Evolutionary conservation across 2,329 filamentous ascomycete species (phyloP), one percentile per base, ranked within the genome.

Genomic region (Stagonosporopsis vannaccii): DNA sequence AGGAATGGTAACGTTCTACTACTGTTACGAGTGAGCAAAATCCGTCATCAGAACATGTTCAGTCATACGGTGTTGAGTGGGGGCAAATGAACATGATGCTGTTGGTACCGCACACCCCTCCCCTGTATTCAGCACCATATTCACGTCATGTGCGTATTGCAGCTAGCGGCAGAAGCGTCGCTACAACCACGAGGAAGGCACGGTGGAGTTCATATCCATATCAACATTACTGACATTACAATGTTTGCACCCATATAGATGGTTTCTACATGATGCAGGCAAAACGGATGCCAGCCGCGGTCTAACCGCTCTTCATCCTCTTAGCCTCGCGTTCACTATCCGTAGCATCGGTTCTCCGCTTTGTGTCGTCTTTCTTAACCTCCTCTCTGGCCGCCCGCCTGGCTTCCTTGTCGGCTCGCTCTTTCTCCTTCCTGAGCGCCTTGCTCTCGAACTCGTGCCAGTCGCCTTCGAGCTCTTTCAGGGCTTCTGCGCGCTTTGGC

Each of bases 391-490:
- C 73, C 17, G 62, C 68, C 36, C 73, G 56, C 49, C 83, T 76
- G 17, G 80, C 81, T 67, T 87, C 85, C 60, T 83, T 82, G 58
- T 88, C 85, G 53, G 79, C 77, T 51, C 86, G 85, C 74, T 95
- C 91, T 66, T 92, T 94, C 75, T 97, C 93, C 66, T 95, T 95
- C 28, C 95, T 85, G 23, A 97, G 82, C 15, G 92, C 93, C 79
- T 99, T 99, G 52, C 92, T 96, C 79, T 99, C 95, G 69, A 98
- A 97, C 74, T 99, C 95, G 73, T 99, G 95, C 95, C 95, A 99
- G 68, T 99, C 95, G 20, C 95, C 95, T 67, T 95, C 87, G 26
- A 99, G 84, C 44, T 88, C 81, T 57, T 89, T 87, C 45, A 99
- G 84, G 87, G 97, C 93, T 62, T 88, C 81, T 36, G 92, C 91